A percentile compares a stretch with the other conserved stretches of the same genome.
Conservation (phyloP, 306 rosid species). For the Cercis canadensis region DNA sequence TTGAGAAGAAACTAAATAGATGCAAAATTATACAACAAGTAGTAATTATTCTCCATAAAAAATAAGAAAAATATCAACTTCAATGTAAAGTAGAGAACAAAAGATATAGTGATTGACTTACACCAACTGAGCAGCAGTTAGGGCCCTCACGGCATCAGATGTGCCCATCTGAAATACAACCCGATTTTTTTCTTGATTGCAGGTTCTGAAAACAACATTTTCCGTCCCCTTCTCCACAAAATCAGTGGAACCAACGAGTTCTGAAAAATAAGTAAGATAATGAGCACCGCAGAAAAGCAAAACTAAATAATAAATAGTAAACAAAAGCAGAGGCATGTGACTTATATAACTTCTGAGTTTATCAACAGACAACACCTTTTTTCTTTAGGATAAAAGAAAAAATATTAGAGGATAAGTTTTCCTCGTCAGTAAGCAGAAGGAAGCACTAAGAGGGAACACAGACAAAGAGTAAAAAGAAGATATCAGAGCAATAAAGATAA, state of each 20-base stretch:
- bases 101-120: conserved; percentile 48
- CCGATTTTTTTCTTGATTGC: conserved; percentile 66
- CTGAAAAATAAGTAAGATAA: conserved; percentile 43
- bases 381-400: not conserved
- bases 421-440: not conserved
- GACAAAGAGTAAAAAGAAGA: not conserved
- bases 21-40: not conserved
- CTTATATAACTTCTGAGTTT: no score
- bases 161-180: conserved; percentile 95
- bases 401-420: conserved; percentile 3
- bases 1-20: not conserved
- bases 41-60: conserved; percentile 20
- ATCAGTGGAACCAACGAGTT: conserved; percentile 64
- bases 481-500: not conserved
- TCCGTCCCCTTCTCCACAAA: conserved; percentile 86
- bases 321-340: conserved; percentile 4
- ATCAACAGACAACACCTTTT: not conserved
- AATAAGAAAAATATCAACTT: conserved; percentile 27
- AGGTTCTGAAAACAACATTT: conserved; percentile 83
- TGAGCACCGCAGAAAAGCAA: conserved; percentile 9
- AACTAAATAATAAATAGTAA: not conserved
- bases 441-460: not conserved
- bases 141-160: conserved; percentile 84
- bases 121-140: conserved; percentile 81
- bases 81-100: conserved; percentile 6